Evolutionary conservation across 176 grass and related monocot genomes (phyloP), one percentile per base, ranked within the genome.

Genomic region (Rhipidocladum racemiflorum): DNA sequence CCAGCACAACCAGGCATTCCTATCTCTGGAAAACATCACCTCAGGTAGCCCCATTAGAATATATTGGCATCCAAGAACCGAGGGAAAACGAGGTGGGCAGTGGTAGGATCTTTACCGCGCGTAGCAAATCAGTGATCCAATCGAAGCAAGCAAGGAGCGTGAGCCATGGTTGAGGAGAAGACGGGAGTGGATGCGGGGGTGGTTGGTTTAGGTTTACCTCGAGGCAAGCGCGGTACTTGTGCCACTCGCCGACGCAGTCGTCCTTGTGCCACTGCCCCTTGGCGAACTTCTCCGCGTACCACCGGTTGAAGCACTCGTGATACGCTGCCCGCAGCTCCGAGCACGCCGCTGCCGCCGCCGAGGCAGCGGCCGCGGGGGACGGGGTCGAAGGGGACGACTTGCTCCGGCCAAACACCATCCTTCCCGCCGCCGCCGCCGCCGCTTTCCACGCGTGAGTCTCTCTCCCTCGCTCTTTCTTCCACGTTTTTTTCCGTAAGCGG

Each of bases 281-380:
- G 32, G 96, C 90, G 79, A 98, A 98, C 88, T 97, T 93, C 9
- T 98, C 96, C 17, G 89, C 79, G 83, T 98, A 98, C 96, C 96
- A 97, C 66, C 88, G 82, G 67, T 98, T 95, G 92, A 98, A 94
- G 90, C 90, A 98, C 71, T 98, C 88, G 76, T 98, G 95, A 82
- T 98, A 98, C 60, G 88, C 90, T 23, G 84, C 80, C 39, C 89
- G 88, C 11, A 98, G 79, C 28, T 90, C 75, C 70, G 86, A 86
- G 80, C 95, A 98, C 5, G 92, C 85, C 4, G 90, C 74, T 14
- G 92, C 95, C 2, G 88, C 65, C 4, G 68, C 45, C 0, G 85
- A 89, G 9, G 82, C 72, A 3, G 44, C 63, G 5, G 80, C 4
- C 5, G 56, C 57, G 56, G 88, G 88, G 1, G 82, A 27, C 50